Evolutionary conservation across 2,329 filamentous ascomycete genomes (phyloP), one percentile per base, ranked within the genome.

Genomic region (Alternaria hordeiaustralica): DNA sequence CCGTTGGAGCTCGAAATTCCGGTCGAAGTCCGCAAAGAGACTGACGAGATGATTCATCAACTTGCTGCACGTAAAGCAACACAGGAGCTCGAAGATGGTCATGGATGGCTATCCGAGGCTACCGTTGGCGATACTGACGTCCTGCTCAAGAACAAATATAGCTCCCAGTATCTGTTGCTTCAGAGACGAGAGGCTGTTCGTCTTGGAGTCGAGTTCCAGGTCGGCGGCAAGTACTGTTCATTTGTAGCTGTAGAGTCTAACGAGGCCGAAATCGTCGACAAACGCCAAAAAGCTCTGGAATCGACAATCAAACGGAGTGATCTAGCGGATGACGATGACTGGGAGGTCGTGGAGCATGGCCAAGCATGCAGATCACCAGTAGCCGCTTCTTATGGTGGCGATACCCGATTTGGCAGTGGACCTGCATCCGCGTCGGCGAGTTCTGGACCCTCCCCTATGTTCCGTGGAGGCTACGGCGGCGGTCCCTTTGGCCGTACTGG

Each of bases 11-110:
- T 62, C 2, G 60, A 62, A 3, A 58, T 62, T 3, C 55, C 60
- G 1, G 49, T 62, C 3, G 28, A 62, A 21, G 18, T 26, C 6
- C 49, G 55, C 18, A 30, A 62, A 13, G 60, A 62, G 6, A 15
- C 47, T 7, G 60, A 63, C 15, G 43, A 59, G 12, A 59, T 63
- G 60, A 63, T 63, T 26, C 55, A 63, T 7, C 60, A 63, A 30
- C 25, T 63, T 7, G 60, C 60, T 6, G 60, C 55, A 5, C 43
- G 55, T 3, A 63, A 55, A 33, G 60, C 60, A 43, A 55, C 23
- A 6, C 43, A 63, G 25, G 55, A 63, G 25, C 60, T 63, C n/a
- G 60, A 63, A 44, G 60, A 63, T 15, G 60, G 55, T 9, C 60
- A 49, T 10, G 55, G 60, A 11, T 63, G 55, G 60, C 44, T 63